A percentile compares a stretch with the other conserved stretches of the same genome.
phyloP scores from a whole-genome alignment of 306 rosid genomes.

The Casuarina glauca region DNA sequence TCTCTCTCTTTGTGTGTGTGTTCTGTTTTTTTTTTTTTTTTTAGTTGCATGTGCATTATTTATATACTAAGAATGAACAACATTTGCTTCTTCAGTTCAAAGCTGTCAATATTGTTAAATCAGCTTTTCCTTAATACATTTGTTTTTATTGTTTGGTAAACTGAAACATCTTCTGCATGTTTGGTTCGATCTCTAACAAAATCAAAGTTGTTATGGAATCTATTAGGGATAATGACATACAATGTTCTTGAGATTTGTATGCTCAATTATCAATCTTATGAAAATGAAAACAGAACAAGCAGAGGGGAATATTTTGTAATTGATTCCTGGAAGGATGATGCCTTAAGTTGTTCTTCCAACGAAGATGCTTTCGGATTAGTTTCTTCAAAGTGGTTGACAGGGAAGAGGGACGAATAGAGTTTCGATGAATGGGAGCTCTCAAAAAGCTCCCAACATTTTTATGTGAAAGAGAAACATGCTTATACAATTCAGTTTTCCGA shows the following conservation, averaged over 20 bases:
- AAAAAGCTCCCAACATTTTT: slow-evolving; percentile 56
- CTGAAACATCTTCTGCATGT: neutral
- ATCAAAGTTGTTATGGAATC: too few species aligned
- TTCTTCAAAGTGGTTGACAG: slow-evolving; percentile 74
- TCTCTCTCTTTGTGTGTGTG: too few species aligned
- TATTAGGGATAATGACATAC: too few species aligned
- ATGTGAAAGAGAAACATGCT: slow-evolving; percentile 59
- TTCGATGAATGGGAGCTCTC: slow-evolving; percentile 72
- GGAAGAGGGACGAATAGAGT: slow-evolving; percentile 57
- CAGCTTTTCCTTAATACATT: slow-evolving; percentile 11
- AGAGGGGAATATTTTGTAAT: slow-evolving; percentile 79
- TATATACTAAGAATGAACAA: neutral
- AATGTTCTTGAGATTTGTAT: too few species aligned
- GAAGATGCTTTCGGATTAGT: slow-evolving; percentile 78
- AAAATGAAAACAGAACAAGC: slow-evolving; percentile 75
- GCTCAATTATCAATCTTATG: slow-evolving; percentile 18
- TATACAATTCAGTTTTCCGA: slow-evolving; percentile 53
- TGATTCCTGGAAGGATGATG: slow-evolving; percentile 15
- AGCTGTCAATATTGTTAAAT: neutral
- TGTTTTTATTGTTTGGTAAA: neutral
- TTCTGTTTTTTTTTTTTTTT: neutral
- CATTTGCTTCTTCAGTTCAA: too few species aligned
- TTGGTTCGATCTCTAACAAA: too few species aligned
- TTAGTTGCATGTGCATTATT: neutral
- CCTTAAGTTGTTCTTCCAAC: slow-evolving; percentile 15